These are phyloP conservation scores for Clarireedia monteithiana DNA, from an alignment of 2,329 filamentous ascomycete species.

Conservation along the genomic window DNA sequence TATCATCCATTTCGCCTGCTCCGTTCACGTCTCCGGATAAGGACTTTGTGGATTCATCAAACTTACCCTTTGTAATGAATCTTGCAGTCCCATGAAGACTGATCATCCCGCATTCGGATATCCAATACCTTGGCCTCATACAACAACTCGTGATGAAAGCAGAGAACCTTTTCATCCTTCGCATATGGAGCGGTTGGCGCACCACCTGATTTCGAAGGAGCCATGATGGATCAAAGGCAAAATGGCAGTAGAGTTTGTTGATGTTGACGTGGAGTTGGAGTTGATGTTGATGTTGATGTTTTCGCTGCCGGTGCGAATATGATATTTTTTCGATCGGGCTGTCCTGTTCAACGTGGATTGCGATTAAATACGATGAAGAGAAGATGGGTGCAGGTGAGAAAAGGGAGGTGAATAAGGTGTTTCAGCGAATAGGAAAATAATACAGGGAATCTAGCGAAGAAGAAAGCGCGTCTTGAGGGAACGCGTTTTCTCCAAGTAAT, in stretches of 20 bases:
- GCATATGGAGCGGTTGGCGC: constrained; percentile 22
- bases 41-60: not conserved
- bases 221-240: constrained; percentile 20
- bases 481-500: not conserved
- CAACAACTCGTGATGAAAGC: constrained; percentile 93
- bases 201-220: constrained; percentile 24
- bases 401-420: not conserved
- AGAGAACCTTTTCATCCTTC: constrained; percentile 90
- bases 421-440: not conserved
- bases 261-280: not conserved
- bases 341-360: not conserved
- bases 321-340: not conserved
- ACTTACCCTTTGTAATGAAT: constrained; percentile 79
- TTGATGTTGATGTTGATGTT: not conserved
- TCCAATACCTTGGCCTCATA: constrained; percentile 97
- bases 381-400: not conserved
- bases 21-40: not conserved
- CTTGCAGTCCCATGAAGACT: constrained; percentile 76
- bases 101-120: constrained; percentile 57
- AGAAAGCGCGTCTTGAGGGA: not conserved
- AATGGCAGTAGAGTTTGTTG: not conserved
- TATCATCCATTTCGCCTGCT: not conserved
- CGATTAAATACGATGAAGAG: not conserved
- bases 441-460: not conserved
- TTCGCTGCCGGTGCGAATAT: not conserved